Conservation (phyloP, 441 rosid genomes). For the Aquilaria agallochum region DNA sequence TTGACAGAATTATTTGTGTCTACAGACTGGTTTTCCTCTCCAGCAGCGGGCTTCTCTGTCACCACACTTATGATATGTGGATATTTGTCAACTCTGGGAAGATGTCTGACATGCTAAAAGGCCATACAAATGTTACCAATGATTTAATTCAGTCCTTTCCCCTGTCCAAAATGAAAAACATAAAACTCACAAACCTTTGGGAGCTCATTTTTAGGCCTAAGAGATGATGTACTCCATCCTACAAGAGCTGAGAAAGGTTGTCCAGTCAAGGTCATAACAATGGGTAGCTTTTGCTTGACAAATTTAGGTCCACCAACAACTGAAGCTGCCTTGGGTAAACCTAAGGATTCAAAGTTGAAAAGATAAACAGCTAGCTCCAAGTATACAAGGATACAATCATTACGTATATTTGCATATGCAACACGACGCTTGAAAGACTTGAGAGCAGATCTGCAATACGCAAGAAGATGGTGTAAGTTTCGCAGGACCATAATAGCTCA, state of each 20-base stretch:
- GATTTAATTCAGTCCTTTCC: conserved; percentile 11
- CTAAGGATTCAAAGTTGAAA: background rate
- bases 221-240: conserved; percentile 94
- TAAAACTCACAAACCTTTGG: conserved; percentile 52
- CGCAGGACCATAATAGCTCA: background rate
- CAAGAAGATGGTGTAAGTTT: background rate
- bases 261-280: conserved; percentile 30
- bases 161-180: background rate
- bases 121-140: conserved; percentile 12
- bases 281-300: background rate
- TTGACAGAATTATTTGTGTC: conserved; percentile 26
- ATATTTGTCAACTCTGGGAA: conserved; percentile 43
- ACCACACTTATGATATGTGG: conserved; percentile 59
- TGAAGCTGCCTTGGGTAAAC: background rate
- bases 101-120: conserved; percentile 37
- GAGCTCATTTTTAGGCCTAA: conserved; percentile 55
- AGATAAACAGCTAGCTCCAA: conserved; percentile 2
- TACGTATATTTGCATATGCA: conserved; percentile 74
- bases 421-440: conserved; percentile 69
- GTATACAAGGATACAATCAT: conserved; percentile 68
- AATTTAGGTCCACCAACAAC: background rate
- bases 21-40: conserved; percentile 24
- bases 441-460: conserved; percentile 71
- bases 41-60: conserved; percentile 21
- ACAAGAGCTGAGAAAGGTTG: conserved; percentile 52